Conservation (phyloP, 2,329 filamentous ascomycete species). For the Triangularia verruculosa region DNA sequence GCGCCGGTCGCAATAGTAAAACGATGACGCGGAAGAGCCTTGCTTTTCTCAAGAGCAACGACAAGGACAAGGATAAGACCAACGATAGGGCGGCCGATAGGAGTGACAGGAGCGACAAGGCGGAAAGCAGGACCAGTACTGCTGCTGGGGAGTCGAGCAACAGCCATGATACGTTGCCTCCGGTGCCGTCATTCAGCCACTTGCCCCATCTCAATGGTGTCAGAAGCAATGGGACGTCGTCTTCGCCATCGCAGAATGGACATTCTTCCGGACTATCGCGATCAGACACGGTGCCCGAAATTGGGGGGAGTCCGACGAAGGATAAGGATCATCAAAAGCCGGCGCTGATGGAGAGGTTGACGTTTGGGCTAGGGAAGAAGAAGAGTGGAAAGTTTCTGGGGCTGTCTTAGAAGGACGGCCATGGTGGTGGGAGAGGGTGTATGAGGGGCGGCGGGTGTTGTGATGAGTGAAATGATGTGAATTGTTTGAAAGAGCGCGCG, state of each 20-base stretch:
- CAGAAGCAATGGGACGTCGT: constrained; percentile 2
- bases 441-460: background rate
- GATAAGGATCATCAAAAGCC: constrained; percentile 39
- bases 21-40: constrained; percentile 76
- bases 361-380: constrained; percentile 65
- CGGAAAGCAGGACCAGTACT: constrained; percentile 18
- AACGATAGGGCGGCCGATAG: constrained; percentile 11
- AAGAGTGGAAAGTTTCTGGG: constrained; percentile 57
- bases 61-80: constrained; percentile 32
- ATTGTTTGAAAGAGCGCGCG: too few relatives aligned
- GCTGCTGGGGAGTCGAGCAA: constrained; percentile 12
- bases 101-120: constrained; percentile 44
- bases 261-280: constrained; percentile 28
- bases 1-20: constrained; percentile 70
- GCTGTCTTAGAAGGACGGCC: constrained; percentile 24
- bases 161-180: background rate
- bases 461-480: background rate
- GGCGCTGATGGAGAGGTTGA: constrained; percentile 60
- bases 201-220: constrained; percentile 16
- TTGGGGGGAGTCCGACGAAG: constrained; percentile 28
- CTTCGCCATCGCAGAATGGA: constrained; percentile 10
- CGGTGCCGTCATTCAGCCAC: background rate
- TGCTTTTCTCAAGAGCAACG: constrained; percentile 52
- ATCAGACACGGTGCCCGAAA: constrained; percentile 24
- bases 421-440: background rate